A percentile compares a stretch with the other conserved stretches of the same genome.
phyloP scores from a whole-genome alignment of 2,329 filamentous ascomycete genomes.

The Coniochaeta sp. region DNA sequence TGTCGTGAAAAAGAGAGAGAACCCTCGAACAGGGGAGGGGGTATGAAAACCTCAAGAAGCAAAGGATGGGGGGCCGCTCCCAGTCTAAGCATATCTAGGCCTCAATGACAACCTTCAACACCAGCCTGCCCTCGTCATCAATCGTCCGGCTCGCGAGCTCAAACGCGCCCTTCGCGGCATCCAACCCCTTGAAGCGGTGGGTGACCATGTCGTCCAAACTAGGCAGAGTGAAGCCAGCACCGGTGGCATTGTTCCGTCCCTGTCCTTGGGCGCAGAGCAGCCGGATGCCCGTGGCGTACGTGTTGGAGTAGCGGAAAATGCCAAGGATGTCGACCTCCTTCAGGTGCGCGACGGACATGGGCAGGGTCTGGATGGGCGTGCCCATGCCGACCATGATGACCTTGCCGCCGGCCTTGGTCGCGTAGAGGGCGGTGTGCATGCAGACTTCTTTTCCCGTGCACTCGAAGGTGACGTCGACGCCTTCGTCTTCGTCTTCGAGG shows the following conservation, averaged over 20 bases:
- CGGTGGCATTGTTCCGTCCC: too few species aligned
- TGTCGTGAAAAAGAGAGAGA: too few species aligned
- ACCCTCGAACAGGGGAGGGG: too few species aligned
- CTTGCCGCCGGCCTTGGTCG: conserved; percentile 62
- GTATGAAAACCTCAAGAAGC: too few species aligned
- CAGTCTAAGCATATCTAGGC: conserved; percentile 22
- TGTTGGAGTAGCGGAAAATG: conserved; percentile 72
- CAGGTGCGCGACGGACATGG: conserved; percentile 64
- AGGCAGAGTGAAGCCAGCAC: conserved; percentile 42
- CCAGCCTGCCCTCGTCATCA: conserved; percentile 60
- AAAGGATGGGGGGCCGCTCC: too few species aligned
- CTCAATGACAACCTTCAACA: conserved; percentile 66
- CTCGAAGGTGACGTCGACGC: conserved; percentile 66
- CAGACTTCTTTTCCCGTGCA: conserved; percentile 71
- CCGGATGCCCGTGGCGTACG: conserved; percentile 64
- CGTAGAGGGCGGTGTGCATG: conserved; percentile 69
- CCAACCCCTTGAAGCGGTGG: conserved; percentile 61
- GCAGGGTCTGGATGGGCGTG: conserved; percentile 66
- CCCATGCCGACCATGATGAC: conserved; percentile 77
- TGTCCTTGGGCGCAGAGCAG: conserved; percentile 42
- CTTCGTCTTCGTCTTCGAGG: conserved; percentile 47
- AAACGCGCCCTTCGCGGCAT: conserved; percentile 56
- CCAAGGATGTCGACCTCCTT: conserved; percentile 74
- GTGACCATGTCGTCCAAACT: conserved; percentile 67
- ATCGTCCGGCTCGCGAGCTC: conserved; percentile 62